phyloP scores from a whole-genome alignment of 1,284 basidiomycete species.

The Ganoderma resinaceum region DNA sequence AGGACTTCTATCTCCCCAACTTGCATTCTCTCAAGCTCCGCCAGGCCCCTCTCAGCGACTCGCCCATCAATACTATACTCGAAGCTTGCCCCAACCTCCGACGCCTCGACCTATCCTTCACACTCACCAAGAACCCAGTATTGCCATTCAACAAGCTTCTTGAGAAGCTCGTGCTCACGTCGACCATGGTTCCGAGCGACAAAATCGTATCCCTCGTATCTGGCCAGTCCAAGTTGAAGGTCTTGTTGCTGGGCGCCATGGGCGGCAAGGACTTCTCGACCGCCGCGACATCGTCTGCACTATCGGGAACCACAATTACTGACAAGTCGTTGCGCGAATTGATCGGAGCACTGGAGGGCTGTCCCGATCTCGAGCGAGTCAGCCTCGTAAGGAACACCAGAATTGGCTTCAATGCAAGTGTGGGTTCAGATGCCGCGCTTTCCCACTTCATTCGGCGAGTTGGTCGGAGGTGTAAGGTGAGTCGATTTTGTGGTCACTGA shows the following conservation, averaged over 20 bases:
- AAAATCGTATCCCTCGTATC: conserved; percentile 52
- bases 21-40: conserved; percentile 66
- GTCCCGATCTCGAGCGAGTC: conserved; percentile 53
- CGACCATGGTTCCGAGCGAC: conserved; percentile 51
- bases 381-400: conserved; percentile 70
- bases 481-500: conserved; percentile 14
- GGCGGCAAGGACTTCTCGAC: conserved; percentile 56
- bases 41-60: conserved; percentile 59
- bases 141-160: conserved; percentile 39
- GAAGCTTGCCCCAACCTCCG: conserved; percentile 55
- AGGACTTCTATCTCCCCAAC: conserved; percentile 42
- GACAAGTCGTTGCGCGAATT: conserved; percentile 56
- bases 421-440: conserved; percentile 45
- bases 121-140: conserved; percentile 51
- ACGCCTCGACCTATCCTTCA: conserved; percentile 72
- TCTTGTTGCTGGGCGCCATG: conserved; percentile 65
- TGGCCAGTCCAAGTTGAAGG: conserved; percentile 50
- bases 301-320: conserved; percentile 60
- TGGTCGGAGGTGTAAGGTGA: conserved; percentile 66
- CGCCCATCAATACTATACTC: conserved; percentile 51
- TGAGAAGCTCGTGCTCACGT: conserved; percentile 69
- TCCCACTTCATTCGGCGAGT: conserved; percentile 56
- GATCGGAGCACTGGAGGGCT: conserved; percentile 48
- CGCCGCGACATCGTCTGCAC: conserved; percentile 49
- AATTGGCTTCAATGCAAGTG: conserved; percentile 50